Percentiles rank a stretch among this genome's conserved stretches.
Evolutionary conservation across 2,329 filamentous ascomycete species (phyloP).

Genomic region (Hypoxylon rubiginosum): DNA sequence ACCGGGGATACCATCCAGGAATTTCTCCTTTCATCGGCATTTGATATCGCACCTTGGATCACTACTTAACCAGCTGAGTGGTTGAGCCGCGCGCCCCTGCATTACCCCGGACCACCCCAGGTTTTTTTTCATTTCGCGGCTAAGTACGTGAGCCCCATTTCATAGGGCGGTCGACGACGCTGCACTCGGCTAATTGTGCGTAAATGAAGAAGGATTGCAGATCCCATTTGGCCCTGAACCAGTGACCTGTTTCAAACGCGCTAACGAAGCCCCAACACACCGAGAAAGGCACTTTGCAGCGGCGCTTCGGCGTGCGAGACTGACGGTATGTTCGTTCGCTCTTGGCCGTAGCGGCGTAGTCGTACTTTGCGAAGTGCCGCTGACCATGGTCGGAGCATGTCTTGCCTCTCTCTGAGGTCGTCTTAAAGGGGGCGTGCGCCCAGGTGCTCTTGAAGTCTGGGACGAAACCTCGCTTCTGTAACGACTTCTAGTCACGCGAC

Average conservation of each 20-base stretch:
- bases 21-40: conserved; percentile 24
- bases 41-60: conserved; percentile 15
- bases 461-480: not conserved
- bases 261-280: too few relatives aligned
- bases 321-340: conserved; percentile 11
- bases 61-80: conserved; percentile 27
- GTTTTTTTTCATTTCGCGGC: conserved; percentile 41
- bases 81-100: conserved; percentile 28
- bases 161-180: conserved; percentile 20
- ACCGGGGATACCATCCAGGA: conserved; percentile 14
- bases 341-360: conserved; percentile 12
- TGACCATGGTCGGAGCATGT: conserved; percentile 3
- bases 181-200: conserved; percentile 38
- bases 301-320: conserved; percentile 33
- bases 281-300: conserved; percentile 30
- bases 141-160: conserved; percentile 34
- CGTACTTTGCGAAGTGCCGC: conserved; percentile 1
- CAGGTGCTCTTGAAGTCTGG: conserved; percentile 14
- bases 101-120: conserved; percentile 31
- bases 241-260: conserved; percentile 21
- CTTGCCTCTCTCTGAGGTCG: not conserved
- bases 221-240: conserved; percentile 12
- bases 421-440: conserved; percentile 27
- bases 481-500: conserved; percentile 24
- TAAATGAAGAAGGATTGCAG: conserved; percentile 30